These are phyloP conservation scores for Gossypium anomalum DNA, from an alignment of 345 rosid species.

Conservation along the genomic window DNA sequence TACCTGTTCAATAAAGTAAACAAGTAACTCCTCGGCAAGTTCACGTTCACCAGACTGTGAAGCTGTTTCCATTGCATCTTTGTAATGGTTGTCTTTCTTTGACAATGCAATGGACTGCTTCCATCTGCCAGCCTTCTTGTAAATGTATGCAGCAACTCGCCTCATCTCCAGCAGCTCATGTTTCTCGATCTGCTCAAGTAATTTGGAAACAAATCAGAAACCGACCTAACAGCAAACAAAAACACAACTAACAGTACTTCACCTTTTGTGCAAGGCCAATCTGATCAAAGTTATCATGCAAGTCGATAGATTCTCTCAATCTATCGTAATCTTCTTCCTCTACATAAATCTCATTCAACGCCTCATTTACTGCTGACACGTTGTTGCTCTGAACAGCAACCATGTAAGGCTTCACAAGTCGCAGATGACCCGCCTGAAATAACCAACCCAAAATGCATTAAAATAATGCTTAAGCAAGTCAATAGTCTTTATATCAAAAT, in stretches of 20 bases:
- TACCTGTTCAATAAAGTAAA: conserved; percentile 95
- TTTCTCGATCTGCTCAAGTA: conserved; percentile 73
- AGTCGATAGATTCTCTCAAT: conserved; percentile 83
- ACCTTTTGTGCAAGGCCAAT: conserved; percentile 96
- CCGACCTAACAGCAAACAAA: background rate
- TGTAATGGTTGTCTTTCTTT: conserved; percentile 86
- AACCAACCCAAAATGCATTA: conserved; percentile 11
- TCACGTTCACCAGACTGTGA: conserved; percentile 97
- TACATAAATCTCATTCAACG: conserved; percentile 81
- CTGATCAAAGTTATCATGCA: conserved; percentile 90
- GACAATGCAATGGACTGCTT: conserved; percentile 96
- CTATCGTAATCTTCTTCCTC: conserved; percentile 97
- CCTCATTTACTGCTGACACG: conserved; percentile 91
- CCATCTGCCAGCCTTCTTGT: conserved; percentile 98
- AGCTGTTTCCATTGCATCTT: conserved; percentile 98
- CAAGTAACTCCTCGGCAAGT: conserved; percentile 91
- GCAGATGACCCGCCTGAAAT: conserved; percentile 88
- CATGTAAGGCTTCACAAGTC: conserved; percentile 94
- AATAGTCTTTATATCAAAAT: background rate
- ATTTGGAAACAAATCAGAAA: conserved; percentile 16
- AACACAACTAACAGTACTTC: background rate
- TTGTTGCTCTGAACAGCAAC: conserved; percentile 94
- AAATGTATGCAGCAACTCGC: conserved; percentile 98
- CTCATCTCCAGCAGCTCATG: conserved; percentile 99
- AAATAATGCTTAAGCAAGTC: background rate